Evolutionary conservation across 441 rosid genomes (phyloP).

Genomic region (Erodium moschatum): DNA sequence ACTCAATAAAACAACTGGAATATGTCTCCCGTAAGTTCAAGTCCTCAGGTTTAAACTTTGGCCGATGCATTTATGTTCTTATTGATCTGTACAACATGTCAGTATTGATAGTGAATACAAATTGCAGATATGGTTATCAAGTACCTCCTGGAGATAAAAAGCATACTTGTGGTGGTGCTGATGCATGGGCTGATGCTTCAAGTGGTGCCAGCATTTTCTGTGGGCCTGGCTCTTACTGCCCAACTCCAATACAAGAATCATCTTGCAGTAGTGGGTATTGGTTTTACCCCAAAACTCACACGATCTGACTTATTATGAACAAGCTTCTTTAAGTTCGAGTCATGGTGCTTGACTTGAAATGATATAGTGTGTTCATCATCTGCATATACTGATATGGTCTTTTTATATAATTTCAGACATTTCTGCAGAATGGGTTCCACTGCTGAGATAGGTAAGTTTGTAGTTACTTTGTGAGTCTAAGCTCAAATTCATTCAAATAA

Average conservation of each 20-base stretch:
- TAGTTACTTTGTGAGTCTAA: neutral
- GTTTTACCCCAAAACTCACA: too few relatives aligned
- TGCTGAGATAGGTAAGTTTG: constrained; percentile 51
- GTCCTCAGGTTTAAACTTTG: neutral
- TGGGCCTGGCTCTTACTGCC: constrained; percentile 73
- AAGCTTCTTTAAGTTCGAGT: constrained; percentile 3
- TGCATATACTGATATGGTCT: constrained; percentile 18
- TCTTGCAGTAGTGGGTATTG: constrained; percentile 77
- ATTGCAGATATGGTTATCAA: constrained; percentile 69
- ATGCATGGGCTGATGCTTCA: constrained; percentile 68
- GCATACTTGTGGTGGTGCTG: constrained; percentile 91
- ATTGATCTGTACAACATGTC: too few relatives aligned
- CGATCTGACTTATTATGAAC: neutral
- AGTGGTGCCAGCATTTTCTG: constrained; percentile 65
- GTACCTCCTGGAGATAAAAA: constrained; percentile 53
- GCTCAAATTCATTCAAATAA: too few relatives aligned
- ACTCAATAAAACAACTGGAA: constrained; percentile 47
- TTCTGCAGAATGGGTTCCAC: constrained; percentile 86
- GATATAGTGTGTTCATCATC: constrained; percentile 7
- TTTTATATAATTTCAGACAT: constrained; percentile 49
- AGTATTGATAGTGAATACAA: neutral
- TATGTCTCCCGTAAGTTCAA: constrained; percentile 60
- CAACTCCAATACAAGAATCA: constrained; percentile 41
- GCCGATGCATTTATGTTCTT: too few relatives aligned
- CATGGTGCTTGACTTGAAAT: constrained; percentile 9